Evolutionary conservation across 805 yeast species (phyloP).

Genomic region (Saturnispora ahearnii): DNA sequence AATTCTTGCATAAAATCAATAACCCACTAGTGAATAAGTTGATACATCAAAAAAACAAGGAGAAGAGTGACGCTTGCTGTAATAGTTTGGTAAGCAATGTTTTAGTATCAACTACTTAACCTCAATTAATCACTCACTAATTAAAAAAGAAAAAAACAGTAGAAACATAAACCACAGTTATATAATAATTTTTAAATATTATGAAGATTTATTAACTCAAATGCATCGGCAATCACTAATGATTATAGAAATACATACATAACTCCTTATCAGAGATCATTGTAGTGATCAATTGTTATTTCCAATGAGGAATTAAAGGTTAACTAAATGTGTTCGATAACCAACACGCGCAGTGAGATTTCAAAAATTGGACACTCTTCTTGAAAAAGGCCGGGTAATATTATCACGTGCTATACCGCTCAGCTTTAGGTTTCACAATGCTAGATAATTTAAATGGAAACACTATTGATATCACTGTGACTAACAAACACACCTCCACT

Average conservation of each 20-base stretch:
- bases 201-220: background rate
- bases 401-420: background rate
- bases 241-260: conserved; percentile 23
- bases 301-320: conserved; percentile 9
- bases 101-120: no score
- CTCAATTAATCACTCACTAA: background rate
- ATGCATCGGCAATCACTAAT: background rate
- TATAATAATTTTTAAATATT: no score
- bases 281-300: background rate
- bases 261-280: conserved; percentile 35
- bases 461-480: background rate
- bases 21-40: no score
- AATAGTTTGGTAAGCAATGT: no score
- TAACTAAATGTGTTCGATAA: background rate
- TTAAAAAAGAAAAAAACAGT: background rate
- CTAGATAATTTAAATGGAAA: background rate
- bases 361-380: background rate
- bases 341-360: conserved; percentile 1
- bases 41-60: no score
- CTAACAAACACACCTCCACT: background rate
- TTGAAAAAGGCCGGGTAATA: background rate
- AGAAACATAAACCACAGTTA: background rate
- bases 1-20: no score
- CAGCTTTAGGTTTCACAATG: no score
- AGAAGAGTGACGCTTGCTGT: no score